Conservation (phyloP, 1,139 yeast species). For the Lodderomyces theae region DNA sequence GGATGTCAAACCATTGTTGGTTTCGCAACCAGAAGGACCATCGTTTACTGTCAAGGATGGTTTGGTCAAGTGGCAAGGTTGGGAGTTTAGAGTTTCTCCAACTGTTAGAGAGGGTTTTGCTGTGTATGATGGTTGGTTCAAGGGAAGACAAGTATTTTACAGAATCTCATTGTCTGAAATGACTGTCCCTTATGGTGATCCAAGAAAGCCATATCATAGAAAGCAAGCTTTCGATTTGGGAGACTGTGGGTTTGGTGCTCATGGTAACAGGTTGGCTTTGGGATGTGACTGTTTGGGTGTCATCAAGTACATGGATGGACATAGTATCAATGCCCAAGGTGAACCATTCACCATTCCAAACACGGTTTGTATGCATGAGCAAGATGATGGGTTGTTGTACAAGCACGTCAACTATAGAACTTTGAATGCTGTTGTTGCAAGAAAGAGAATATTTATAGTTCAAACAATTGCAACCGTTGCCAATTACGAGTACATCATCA, state of each 20-base stretch:
- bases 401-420: slow-evolving; percentile 87
- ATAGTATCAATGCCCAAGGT: slow-evolving; percentile 60
- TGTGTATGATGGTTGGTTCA: slow-evolving; percentile 70
- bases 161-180: slow-evolving; percentile 79
- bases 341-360: slow-evolving; percentile 64
- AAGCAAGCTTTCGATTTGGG: slow-evolving; percentile 92
- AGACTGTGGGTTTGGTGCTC: slow-evolving; percentile 84
- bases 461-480: slow-evolving; percentile 91
- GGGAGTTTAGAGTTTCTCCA: slow-evolving; percentile 79
- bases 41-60: slow-evolving; percentile 65
- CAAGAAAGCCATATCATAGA: slow-evolving; percentile 86
- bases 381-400: slow-evolving; percentile 70
- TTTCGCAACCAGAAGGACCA: slow-evolving; percentile 84
- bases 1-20: slow-evolving; percentile 73
- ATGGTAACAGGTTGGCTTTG: slow-evolving; percentile 68
- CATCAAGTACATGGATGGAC: slow-evolving; percentile 74
- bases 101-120: slow-evolving; percentile 85
- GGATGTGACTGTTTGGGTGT: slow-evolving; percentile 93
- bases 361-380: slow-evolving; percentile 88
- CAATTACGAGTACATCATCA: slow-evolving; percentile 81
- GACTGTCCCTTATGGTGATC: slow-evolving; percentile 93
- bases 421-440: slow-evolving; percentile 67
- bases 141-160: slow-evolving; percentile 79
- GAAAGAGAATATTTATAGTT: slow-evolving; percentile 81
- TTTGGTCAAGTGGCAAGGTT: slow-evolving; percentile 81